Conservation (phyloP, 768 basidiomycete species). For the Pulveroboletus sp. region DNA sequence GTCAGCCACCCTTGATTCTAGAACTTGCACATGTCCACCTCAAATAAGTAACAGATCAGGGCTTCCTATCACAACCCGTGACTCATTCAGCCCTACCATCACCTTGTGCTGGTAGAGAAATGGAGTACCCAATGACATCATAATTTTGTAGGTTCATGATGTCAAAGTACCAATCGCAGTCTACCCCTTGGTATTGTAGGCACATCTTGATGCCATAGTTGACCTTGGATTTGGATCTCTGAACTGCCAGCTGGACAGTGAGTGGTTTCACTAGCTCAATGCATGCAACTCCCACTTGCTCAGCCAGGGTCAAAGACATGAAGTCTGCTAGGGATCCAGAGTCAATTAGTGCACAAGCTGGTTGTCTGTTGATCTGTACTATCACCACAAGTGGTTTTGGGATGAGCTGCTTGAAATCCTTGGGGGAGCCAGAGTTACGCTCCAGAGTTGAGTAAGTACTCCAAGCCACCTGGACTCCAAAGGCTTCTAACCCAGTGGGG, state of each 20-base stretch:
- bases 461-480: too few relatives aligned
- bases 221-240: constrained; percentile 29
- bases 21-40: not conserved
- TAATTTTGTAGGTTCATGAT: constrained; percentile 37
- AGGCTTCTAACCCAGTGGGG: too few relatives aligned
- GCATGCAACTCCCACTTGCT: constrained; percentile 20
- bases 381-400: too few relatives aligned
- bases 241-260: constrained; percentile 27
- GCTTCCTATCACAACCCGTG: constrained; percentile 14
- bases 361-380: too few relatives aligned
- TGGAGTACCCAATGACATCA: constrained; percentile 40
- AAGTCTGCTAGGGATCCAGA: constrained; percentile 30
- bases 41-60: not conserved
- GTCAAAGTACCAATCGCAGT: constrained; percentile 29
- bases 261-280: constrained; percentile 22
- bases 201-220: constrained; percentile 9
- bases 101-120: constrained; percentile 35
- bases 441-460: too few relatives aligned
- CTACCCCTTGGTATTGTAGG: constrained; percentile 17
- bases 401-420: too few relatives aligned
- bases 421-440: too few relatives aligned
- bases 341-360: too few relatives aligned
- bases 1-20: not conserved
- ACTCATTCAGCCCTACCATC: constrained; percentile 24
- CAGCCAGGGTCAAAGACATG: constrained; percentile 25